phyloP scores from a whole-genome alignment of 2,329 filamentous ascomycete genomes.

The Xylogone sp. region DNA sequence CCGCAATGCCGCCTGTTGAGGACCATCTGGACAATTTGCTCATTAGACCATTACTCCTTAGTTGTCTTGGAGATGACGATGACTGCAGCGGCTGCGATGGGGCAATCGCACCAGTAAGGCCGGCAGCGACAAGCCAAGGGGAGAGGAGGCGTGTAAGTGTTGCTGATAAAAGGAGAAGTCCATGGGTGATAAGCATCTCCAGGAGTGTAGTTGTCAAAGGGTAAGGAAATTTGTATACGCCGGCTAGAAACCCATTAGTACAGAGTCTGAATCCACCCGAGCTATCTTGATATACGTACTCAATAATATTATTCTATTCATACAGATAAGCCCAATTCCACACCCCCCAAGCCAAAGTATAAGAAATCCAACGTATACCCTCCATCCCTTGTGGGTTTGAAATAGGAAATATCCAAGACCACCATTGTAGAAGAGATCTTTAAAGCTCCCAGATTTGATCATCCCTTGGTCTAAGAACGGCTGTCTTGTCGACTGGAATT shows the following conservation, averaged over 20 bases:
- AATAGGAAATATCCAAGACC: constrained; percentile 45
- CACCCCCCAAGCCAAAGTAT: constrained; percentile 44
- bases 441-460: constrained; percentile 25
- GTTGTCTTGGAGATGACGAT: constrained; percentile 19
- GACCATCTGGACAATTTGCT: constrained; percentile 19
- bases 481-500: constrained; percentile 29
- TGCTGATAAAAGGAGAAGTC: constrained; percentile 41
- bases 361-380: constrained; percentile 42
- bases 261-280: constrained; percentile 23
- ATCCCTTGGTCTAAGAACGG: constrained; percentile 22
- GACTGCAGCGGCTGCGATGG: constrained; percentile 37
- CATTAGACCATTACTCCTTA: constrained; percentile 24
- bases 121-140: constrained; percentile 31
- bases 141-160: constrained; percentile 42
- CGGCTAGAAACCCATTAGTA: constrained; percentile 31
- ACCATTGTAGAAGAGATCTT: constrained; percentile 32
- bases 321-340: constrained; percentile 41
- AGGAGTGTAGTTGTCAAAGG: constrained; percentile 46
- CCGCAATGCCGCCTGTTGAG: constrained; percentile 42
- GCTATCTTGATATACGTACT: constrained; percentile 31
- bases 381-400: constrained; percentile 42
- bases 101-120: constrained; percentile 36
- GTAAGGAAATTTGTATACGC: constrained; percentile 48
- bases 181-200: constrained; percentile 46
- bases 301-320: constrained; percentile 48